Evolutionary conservation across 1,284 basidiomycete genomes (phyloP), one percentile per base, ranked within the genome.

Genomic region (Rugosomyces carneus): DNA sequence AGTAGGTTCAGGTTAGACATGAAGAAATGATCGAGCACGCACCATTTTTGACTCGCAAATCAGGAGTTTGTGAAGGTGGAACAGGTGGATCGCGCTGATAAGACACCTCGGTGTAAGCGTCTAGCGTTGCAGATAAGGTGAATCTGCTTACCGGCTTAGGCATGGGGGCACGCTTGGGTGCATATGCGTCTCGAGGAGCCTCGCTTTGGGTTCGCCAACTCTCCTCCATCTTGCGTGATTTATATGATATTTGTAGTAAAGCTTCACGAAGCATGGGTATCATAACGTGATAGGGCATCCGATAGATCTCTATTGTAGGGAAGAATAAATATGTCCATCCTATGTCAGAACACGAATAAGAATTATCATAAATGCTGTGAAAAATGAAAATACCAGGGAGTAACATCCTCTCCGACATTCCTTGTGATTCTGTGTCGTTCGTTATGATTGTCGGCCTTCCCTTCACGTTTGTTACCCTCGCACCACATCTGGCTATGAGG

Each of bases 301-400:
- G 60, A 51, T 71, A 70, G 1, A 73, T 44, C 31, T 64, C 59
- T 6, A 67, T 53, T 0, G 56, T 63, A 6, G 69, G 68, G 7
- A 51, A 59, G 42, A 71, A 65, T 21, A 69, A 51, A 45, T 76
- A 76, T 24, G 69, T 63, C 73, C 73, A 76, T 18, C 68, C 74
- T 76, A 19, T 2, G 36, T 27, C 37, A 20, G 19, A 16, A 31
- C 15, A 21, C 16, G 36, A n/a, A 21, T 23, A 10, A 45, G 10
- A 27, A 15, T n/a, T n/a, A 2, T n/a, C 8, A 43, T 8, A 13
- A n/a, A 37, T 21, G 37, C 9, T 9, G 40, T 24, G 15, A 3
- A 2, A 15, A 21, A 13, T 16, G 35, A 24, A 52, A 64, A 16
- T 47, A 72, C 73, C 68, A 35, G 60, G 60, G 43, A 70, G 51